Evolutionary conservation across 2,329 filamentous ascomycete species (phyloP).

Genomic region (Madurella mycetomatis): DNA sequence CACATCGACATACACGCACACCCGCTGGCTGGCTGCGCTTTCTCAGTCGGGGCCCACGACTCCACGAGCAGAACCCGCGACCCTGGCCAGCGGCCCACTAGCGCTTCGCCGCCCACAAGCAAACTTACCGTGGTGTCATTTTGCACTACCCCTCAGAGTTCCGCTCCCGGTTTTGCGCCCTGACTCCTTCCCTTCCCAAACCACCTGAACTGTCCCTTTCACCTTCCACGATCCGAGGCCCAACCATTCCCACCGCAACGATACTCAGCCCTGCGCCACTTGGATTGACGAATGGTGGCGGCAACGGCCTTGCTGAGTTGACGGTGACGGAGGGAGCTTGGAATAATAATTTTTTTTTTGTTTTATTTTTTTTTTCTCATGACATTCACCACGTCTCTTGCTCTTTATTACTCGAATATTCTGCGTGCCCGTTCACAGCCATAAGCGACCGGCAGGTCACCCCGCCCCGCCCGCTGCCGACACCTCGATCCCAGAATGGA

Average conservation of each 20-base stretch:
- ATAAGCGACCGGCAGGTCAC: slow-evolving; percentile 2
- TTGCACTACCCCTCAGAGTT: slow-evolving; percentile 16
- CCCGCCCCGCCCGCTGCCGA: background rate
- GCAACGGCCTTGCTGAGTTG: slow-evolving; percentile 9
- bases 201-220: slow-evolving; percentile 6
- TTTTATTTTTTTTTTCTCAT: slow-evolving; percentile 2
- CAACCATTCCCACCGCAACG: background rate
- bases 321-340: slow-evolving; percentile 3
- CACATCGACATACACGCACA: background rate
- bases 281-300: slow-evolving; percentile 16
- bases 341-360: slow-evolving; percentile 7
- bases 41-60: slow-evolving; percentile 15
- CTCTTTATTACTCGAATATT: slow-evolving; percentile 5
- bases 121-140: slow-evolving; percentile 7
- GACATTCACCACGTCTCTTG: slow-evolving; percentile 7
- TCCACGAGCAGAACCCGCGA: slow-evolving; percentile 16
- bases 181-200: slow-evolving; percentile 5
- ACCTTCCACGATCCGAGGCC: slow-evolving; percentile 2
- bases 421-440: slow-evolving; percentile 1
- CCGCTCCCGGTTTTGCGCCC: slow-evolving; percentile 8
- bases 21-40: slow-evolving; percentile 1
- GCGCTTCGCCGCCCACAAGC: slow-evolving; percentile 13
- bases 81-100: slow-evolving; percentile 10
- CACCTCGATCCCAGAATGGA: slow-evolving; percentile 18
- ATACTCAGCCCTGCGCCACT: slow-evolving; percentile 12